Evolutionary conservation across 805 yeast genomes (phyloP), one percentile per base, ranked within the genome.

Genomic region (Ogataea siamensis): DNA sequence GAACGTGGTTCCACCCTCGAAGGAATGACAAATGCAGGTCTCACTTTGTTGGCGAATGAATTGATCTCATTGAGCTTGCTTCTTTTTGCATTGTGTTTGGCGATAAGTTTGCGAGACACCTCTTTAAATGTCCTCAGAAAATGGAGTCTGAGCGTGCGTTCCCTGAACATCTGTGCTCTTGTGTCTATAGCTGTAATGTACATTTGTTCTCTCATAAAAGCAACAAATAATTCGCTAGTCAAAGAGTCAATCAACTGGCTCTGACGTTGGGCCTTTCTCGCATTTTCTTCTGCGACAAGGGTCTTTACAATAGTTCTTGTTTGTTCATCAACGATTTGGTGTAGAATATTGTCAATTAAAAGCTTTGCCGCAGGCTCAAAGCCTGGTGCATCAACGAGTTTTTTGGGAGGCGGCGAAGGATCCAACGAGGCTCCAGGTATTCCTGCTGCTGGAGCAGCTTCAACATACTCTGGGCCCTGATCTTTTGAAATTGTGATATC

Each of bases 151-250:
- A 76, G 34, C 2, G 49, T 50, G 7, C 37, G 50, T 0, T 60
- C 47, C 29, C 71, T 55, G 28, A 67, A 54, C 1, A 43, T 21
- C n/a, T 64, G 70, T 0, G 93, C 83, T 30, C 62, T 58, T 2
- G 64, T 54, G 19, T 71, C 71, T 28, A 71, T 50, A 0, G 66
- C 58, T 3, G 62, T 55, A 25, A 71, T 57, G 49, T 68, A 76
- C 0, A 75, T 53, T 25, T 73, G 65, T 46, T 83, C 89, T 29
- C 73, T 68, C 28, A 85, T 51, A 49, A 84, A 80, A 0, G 89
- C 85, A 12, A 58, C 52, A 45, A 65, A 82, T 1, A 85, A 54
- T 27, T 78, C 84, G 1, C 57, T 50, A 1, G 80, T 53, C n/a
- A 81, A 59, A 0, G 58, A 41, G 0, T 66, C 54, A 2, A 78